phyloP scores from a whole-genome alignment of 805 yeast genomes.

The Saturnispora dispora region DNA sequence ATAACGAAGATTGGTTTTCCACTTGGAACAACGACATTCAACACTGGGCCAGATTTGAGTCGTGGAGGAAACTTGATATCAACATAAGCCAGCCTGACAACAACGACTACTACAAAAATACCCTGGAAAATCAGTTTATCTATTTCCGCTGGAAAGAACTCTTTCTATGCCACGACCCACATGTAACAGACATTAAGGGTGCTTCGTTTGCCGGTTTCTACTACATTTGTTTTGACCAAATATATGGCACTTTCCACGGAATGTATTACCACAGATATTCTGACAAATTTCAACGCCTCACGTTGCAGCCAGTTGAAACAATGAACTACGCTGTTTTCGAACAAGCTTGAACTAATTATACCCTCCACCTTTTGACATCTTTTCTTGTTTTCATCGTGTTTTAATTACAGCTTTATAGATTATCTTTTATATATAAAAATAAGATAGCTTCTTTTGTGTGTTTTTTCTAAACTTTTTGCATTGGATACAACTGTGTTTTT shows the following conservation, averaged over 20 bases:
- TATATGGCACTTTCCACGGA: conserved; percentile 69
- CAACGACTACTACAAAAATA: conserved; percentile 19
- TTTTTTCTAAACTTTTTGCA: conserved; percentile 7
- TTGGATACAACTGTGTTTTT: conserved; percentile 9
- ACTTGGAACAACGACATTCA: conserved; percentile 43
- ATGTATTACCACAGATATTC: conserved; percentile 74
- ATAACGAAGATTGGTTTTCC: conserved; percentile 46
- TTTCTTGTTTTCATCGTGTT: neutral
- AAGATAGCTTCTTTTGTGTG: neutral
- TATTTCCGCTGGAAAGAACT: conserved; percentile 96
- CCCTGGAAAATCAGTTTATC: conserved; percentile 37
- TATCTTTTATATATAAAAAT: neutral
- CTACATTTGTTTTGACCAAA: conserved; percentile 73
- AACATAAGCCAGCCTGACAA: conserved; percentile 23
- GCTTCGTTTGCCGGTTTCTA: conserved; percentile 93
- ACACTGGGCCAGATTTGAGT: conserved; percentile 52
- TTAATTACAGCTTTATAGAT: neutral
- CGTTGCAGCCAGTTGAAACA: conserved; percentile 30
- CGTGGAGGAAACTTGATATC: conserved; percentile 28
- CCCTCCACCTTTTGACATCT: neutral
- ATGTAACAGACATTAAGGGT: conserved; percentile 47
- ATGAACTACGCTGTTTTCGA: conserved; percentile 1
- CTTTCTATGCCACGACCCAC: conserved; percentile 74
- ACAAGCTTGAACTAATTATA: neutral
- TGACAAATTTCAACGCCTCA: conserved; percentile 72